These are phyloP conservation scores for Mediolabrus comicus DNA, from an alignment of 108 stramenopile genomes.

Conservation along the genomic window DNA sequence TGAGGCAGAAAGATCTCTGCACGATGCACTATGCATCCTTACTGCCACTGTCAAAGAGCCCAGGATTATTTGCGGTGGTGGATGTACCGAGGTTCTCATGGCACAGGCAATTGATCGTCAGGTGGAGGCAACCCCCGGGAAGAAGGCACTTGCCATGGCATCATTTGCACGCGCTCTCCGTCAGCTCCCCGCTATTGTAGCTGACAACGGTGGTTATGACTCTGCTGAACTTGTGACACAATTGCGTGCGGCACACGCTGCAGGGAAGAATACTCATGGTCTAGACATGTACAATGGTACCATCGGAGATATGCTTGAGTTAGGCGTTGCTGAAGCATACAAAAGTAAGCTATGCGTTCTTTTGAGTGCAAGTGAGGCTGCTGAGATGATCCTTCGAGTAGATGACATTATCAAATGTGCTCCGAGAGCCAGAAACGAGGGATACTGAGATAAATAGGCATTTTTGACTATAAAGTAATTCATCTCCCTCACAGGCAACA, in stretches of 20 bases:
- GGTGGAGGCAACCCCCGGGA: conserved; percentile 91
- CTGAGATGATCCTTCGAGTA: conserved; percentile 99
- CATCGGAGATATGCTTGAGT: conserved; percentile 92
- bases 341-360: conserved; percentile 96
- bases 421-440: conserved; percentile 86
- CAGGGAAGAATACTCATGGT: conserved; percentile 82
- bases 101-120: conserved; percentile 89
- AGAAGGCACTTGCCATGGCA: conserved; percentile 98
- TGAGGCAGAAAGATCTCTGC: conserved; percentile 96
- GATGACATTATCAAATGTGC: conserved; percentile 99
- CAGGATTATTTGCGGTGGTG: conserved; percentile 95
- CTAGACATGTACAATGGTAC: conserved; percentile 95
- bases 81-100: conserved; percentile 95
- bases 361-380: conserved; percentile 96
- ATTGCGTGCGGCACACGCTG: conserved; percentile 90
- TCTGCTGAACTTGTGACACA: conserved; percentile 96
- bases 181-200: conserved; percentile 96
- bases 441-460: conserved; percentile 8
- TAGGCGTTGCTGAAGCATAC: conserved; percentile 96
- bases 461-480: neutral
- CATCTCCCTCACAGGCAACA: neutral
- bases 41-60: conserved; percentile 94
- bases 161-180: conserved; percentile 95
- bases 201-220: conserved; percentile 99
- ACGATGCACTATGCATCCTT: conserved; percentile 97